These are phyloP conservation scores for Ajuga chamaepitys DNA, from an alignment of 257 asterid genomes.

Conservation along the genomic window DNA sequence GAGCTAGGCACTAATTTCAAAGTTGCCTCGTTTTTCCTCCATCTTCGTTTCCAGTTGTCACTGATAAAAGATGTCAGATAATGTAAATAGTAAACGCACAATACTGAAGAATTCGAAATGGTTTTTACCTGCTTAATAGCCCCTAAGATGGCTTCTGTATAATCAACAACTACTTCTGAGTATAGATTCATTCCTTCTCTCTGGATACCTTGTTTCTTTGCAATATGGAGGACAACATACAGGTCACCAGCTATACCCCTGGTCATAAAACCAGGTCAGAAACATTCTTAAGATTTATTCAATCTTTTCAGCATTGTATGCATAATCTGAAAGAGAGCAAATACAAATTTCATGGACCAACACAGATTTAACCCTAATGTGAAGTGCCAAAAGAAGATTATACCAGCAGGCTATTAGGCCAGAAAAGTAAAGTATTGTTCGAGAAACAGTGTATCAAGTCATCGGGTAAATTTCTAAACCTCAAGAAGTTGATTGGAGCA, in stretches of 20 bases:
- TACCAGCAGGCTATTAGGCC: not conserved
- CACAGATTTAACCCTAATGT: not conserved
- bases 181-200: conserved; percentile 81
- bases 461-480: no score
- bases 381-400: conserved; percentile 3
- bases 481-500: not conserved
- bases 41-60: not conserved
- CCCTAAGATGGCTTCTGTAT: conserved; percentile 90
- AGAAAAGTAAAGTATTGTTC: not conserved
- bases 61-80: not conserved
- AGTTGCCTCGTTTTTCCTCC: not conserved
- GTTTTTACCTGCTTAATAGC: conserved; percentile 60
- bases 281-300: not conserved
- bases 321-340: not conserved
- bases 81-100: not conserved
- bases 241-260: conserved; percentile 85
- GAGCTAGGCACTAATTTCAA: not conserved
- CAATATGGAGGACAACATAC: conserved; percentile 60
- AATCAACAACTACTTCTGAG: conserved; percentile 72
- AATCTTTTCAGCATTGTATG: not conserved
- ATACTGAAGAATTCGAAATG: not conserved
- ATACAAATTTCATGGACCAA: conserved; percentile 6
- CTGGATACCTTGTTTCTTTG: conserved; percentile 61
- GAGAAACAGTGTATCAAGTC: not conserved
- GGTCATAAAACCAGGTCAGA: conserved; percentile 20